These are phyloP conservation scores for Cryptococcus deneoformans DNA, from an alignment of 1,284 basidiomycete genomes.

Conservation along the genomic window DNA sequence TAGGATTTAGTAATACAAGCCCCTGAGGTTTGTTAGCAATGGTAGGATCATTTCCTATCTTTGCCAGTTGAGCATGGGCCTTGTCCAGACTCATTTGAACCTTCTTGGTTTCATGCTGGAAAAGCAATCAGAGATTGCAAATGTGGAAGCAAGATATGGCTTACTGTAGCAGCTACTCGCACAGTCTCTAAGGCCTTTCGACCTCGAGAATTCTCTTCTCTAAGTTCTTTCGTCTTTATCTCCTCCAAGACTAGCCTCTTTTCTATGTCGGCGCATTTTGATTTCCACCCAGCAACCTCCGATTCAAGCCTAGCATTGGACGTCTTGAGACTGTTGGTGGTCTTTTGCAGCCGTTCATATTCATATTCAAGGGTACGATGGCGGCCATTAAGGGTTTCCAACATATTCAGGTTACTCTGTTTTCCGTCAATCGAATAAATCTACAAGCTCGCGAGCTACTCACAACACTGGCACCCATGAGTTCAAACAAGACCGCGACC, in stretches of 20 bases:
- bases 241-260: constrained; percentile 53
- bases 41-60: constrained; percentile 58
- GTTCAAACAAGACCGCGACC: constrained; percentile 69
- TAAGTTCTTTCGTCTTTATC: constrained; percentile 58
- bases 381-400: constrained; percentile 71
- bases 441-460: constrained; percentile 39
- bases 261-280: constrained; percentile 56
- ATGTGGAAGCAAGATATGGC: constrained; percentile 5
- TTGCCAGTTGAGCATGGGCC: constrained; percentile 71
- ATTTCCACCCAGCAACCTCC: constrained; percentile 60
- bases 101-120: constrained; percentile 66
- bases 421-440: not conserved
- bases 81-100: constrained; percentile 73
- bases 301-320: constrained; percentile 49
- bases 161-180: constrained; percentile 43
- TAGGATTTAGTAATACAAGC: constrained; percentile 43
- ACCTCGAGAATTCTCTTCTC: constrained; percentile 36
- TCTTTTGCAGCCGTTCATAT: constrained; percentile 69
- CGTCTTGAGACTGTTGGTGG: constrained; percentile 21
- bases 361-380: constrained; percentile 77
- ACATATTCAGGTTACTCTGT: constrained; percentile 71
- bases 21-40: constrained; percentile 24
- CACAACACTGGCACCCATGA: constrained; percentile 76
- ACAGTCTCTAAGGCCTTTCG: constrained; percentile 46
- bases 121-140: constrained; percentile 3